phyloP scores from a whole-genome alignment of 2,329 filamentous ascomycete genomes.

The Fusarium sp. region DNA sequence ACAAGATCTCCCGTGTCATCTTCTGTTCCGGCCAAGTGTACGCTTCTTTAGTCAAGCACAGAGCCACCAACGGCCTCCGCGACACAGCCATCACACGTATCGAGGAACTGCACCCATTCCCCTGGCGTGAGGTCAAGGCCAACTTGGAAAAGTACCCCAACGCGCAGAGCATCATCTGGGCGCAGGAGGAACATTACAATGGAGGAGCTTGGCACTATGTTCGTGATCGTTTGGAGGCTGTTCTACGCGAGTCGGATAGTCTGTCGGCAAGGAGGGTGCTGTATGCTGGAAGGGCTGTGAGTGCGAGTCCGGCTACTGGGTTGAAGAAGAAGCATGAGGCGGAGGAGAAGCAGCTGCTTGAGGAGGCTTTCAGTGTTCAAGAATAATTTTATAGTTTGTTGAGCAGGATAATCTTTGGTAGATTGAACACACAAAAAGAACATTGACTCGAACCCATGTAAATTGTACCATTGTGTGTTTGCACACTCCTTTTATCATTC shows the following conservation, averaged over 20 bases:
- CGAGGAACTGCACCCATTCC: constrained; percentile 44
- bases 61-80: constrained; percentile 16
- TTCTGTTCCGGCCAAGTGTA: constrained; percentile 96
- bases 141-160: constrained; percentile 39
- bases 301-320: constrained; percentile 29
- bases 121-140: constrained; percentile 36
- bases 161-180: constrained; percentile 38
- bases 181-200: constrained; percentile 44
- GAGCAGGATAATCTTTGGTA: not conserved
- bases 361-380: constrained; percentile 23
- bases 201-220: constrained; percentile 43
- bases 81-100: constrained; percentile 37
- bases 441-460: too few species aligned
- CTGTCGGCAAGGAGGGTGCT: constrained; percentile 1
- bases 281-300: constrained; percentile 25
- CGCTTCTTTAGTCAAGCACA: constrained; percentile 53
- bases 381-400: not conserved
- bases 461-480: too few species aligned
- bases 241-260: constrained; percentile 5
- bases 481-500: too few species aligned
- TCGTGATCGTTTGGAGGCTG: constrained; percentile 36
- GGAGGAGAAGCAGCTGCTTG: constrained; percentile 22
- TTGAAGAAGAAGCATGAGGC: constrained; percentile 26
- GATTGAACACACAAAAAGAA: not conserved
- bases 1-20: constrained; percentile 91